Conservation (phyloP, 352 stramenopile genomes). For the Globisporangium radiosum region DNA sequence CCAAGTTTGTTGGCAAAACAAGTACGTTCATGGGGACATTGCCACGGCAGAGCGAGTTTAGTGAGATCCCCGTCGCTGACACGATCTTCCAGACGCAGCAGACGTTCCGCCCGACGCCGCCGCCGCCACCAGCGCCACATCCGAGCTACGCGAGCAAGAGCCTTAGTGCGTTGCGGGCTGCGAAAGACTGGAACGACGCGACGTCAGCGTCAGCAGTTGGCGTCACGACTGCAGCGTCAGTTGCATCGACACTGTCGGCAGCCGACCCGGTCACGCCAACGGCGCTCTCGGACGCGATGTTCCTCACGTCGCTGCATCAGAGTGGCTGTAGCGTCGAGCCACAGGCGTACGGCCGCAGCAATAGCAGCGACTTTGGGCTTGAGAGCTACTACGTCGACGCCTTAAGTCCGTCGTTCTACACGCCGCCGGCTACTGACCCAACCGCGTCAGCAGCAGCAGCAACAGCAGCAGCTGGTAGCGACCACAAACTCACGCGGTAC, state of each 20-base stretch:
- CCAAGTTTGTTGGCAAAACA: constrained; percentile 23
- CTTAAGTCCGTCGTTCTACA: background rate
- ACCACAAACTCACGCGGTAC: constrained; percentile 32
- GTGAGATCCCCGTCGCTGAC: constrained; percentile 42
- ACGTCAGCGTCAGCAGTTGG: background rate
- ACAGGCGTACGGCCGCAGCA: constrained; percentile 1
- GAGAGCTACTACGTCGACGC: background rate
- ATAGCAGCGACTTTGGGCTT: background rate
- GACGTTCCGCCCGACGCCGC: constrained; percentile 13
- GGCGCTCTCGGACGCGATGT: constrained; percentile 31
- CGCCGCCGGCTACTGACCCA: background rate
- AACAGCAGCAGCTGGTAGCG: constrained; percentile 2
- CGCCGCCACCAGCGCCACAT: constrained; percentile 6
- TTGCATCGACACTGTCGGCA: constrained; percentile 13
- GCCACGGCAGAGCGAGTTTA: constrained; percentile 44
- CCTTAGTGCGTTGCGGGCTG: constrained; percentile 2
- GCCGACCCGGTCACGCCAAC: constrained; percentile 11
- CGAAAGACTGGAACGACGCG: constrained; percentile 4
- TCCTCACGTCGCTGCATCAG: constrained; percentile 45
- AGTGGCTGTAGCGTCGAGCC: background rate
- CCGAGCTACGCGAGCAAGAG: constrained; percentile 17
- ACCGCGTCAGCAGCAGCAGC: constrained; percentile 2
- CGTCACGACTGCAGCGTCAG: background rate
- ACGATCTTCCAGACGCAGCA: constrained; percentile 42
- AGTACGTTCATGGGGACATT: constrained; percentile 56